Base-by-base conservation (phyloP, 441 rosid species). In the Arabidopsis hybrid region DNA sequence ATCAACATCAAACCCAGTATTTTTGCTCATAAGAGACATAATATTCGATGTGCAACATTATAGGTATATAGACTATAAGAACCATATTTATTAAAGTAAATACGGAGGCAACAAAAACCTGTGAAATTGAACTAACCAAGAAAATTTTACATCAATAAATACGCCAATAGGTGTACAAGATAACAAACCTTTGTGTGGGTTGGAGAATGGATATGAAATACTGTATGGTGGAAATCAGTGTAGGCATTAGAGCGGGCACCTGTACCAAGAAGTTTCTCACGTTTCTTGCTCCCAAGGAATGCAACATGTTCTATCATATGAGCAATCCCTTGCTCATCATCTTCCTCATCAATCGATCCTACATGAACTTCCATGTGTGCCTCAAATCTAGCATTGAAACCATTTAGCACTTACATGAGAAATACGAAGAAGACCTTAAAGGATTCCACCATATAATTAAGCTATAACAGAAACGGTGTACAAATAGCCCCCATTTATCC, bases 241-340 rank as follows among this genome's bases (percentile, higher is more conserved):
- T 95, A 95, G 59, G 99, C 98, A 84, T 95, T 95, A 66, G 99
- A 95, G 60, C 97, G 91, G 38, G 98, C 97, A 42, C 99, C 98
- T 63, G 99, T 93, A 47, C 97, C 97, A 58, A 95, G 97, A 84
- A 95, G 97, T 80, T 95, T 93, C 81, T 95, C 99, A 39, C 99
- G 97, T 78, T 95, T 93, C 89, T 93, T 95, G 79, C 99, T 95
- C 85, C 99, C 99, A 65, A 93, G 95, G 69, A 95, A 93, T 69
- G 99, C 97, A 38, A 95, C 97, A 76, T 95, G 99, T 76, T 95
- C 99, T 71, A 95, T 95, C 99, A 95, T 95, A 90, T 95, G 99
- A 32, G 99, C 98, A 63, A 95, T 95, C 78, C 99, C 99, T 83
- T 95, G 99, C 83, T 95, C 98, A 82, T 93, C 99, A 73, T 90